Base-by-base conservation (phyloP, 495 filamentous ascomycete species). In the Evernia prunastri region DNA sequence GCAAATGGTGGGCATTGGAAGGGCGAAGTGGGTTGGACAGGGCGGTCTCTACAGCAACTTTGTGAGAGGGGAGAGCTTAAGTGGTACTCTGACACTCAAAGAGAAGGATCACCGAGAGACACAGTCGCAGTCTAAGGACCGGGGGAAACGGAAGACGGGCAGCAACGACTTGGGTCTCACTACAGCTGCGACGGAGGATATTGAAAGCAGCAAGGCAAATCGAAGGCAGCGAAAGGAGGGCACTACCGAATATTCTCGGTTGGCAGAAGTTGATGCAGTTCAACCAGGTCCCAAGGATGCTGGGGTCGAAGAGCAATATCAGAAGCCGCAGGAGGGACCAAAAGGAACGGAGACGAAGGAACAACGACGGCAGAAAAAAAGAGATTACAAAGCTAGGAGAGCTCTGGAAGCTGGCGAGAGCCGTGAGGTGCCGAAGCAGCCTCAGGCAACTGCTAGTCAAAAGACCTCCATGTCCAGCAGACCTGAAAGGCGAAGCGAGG, bases 31-130 rank as follows among this genome's bases (percentile, higher is more conserved):
- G 37, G 80, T 75, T 35, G 78, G 42, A 17, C 36, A 79, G 82
- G 76, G 78, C 39, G 88, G 90, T 35, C 78, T 96, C 9, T 96
- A 96, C 73, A 83, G 86, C 20, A 85, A 81, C 63, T 96, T 96
- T 72, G 89, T 96, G 15, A 80, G 81, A 63, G 92, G 92, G 23
- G 84, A 89, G 62, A 75, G 80, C 43, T 74, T 96, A 60, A 76
- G 77, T n/a, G 91, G 92, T 15, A 92, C 89, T 7, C 70, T 88
- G 31, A 69, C 73, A 67, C 63, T 64, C 31, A 70, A 75, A 67
- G 62, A 64, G n/a, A 56, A 47, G 4, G 27, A 13, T 31, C 37
- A 57, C 1, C 13, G 15, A 42, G 60, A 61, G 45, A 42, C 29
- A 5, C 2, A 42, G 40, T 23, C 20, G 25, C 35, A 18, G 23